phyloP scores from a whole-genome alignment of 2,329 filamentous ascomycete species.

The Trichoderma hamatum region DNA sequence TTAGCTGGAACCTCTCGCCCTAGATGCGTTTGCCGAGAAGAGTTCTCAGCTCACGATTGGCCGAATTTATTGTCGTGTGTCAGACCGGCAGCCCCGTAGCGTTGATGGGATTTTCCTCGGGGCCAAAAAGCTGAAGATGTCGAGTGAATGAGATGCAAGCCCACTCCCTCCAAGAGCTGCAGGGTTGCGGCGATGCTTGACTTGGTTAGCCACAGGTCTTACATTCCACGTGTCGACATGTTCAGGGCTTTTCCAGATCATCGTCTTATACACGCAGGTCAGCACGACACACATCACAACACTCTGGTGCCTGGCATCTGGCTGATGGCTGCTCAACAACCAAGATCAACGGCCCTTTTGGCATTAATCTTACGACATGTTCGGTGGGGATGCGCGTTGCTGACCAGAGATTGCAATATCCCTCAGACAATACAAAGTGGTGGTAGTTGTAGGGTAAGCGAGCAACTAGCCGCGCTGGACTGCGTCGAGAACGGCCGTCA shows the following conservation, averaged over 20 bases:
- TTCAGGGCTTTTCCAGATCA: conserved; percentile 9
- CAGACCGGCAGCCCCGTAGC: conserved; percentile 12
- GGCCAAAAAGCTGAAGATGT: not conserved
- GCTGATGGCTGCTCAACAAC: not conserved
- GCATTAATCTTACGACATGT: conserved; percentile 13
- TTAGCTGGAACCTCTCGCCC: not conserved
- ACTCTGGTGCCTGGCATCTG: not conserved
- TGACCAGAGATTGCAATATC: not conserved
- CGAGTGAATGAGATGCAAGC: conserved; percentile 7
- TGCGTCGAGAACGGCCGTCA: not conserved
- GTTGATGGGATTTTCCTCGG: conserved; percentile 7
- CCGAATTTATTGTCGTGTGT: conserved; percentile 7
- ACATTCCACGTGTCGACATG: conserved; percentile 22
- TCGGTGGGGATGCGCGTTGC: not conserved
- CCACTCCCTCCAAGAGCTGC: conserved; percentile 11
- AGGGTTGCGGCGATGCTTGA: conserved; percentile 1
- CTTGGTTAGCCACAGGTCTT: conserved; percentile 15
- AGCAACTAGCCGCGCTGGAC: conserved; percentile 5
- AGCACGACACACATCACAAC: not conserved
- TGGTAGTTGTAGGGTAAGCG: conserved; percentile 17
- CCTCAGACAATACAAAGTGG: not conserved
- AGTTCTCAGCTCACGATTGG: not conserved
- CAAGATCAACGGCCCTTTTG: conserved; percentile 13
- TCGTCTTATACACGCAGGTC: not conserved
- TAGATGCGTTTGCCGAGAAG: not conserved